Base-by-base conservation (phyloP, 2,329 filamentous ascomycete species). In the Scolecobasidium constrictum region DNA sequence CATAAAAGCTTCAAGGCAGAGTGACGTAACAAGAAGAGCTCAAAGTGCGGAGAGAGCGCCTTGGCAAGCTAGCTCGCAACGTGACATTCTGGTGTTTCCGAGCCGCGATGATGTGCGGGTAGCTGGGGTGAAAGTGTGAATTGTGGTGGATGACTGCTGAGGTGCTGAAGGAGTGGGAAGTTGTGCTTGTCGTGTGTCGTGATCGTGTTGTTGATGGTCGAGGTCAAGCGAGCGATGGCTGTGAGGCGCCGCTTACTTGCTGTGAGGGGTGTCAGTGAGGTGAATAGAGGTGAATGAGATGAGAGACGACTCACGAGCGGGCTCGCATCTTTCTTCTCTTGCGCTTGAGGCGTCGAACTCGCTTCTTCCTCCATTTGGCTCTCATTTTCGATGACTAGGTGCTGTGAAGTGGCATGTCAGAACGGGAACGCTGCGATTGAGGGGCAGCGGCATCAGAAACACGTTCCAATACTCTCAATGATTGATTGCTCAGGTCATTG, bases 281-380 rank as follows among this genome's bases (percentile, higher is more conserved):
- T 17, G 13, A 22, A 23, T 18, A n/a, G 4, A 4, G 43, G 6
- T 28, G 33, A 9, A 18, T 22, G 20, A 38, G 17, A 11, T 22
- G 11, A 34, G 45, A 21, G 33, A 35, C 35, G 34, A 71, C 87
- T 78, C 78, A 96, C 92, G 81, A 88, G 75, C 92, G 76, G 63
- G 90, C 92, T 69, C 92, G 81, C 75, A 92, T 94, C 90, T 98
- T 98, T 87, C 92, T 93, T 77, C 92, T 87, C 88, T 98, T 98
- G 68, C 88, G 83, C 84, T 96, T 96, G 71, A 98, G 86, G 72
- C 92, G 83, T 64, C 92, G 80, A 74, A 94, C 88, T 70, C 92
- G 81, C 90, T 98, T 98, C 85, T 98, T 98, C 79, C 90, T 92
- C 92, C 92, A 96, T 79, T 96, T 96, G 67, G 87, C 88, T 92